Base-by-base conservation (phyloP, 78 protist species). In the Reticulomyxa filosa region DNA sequence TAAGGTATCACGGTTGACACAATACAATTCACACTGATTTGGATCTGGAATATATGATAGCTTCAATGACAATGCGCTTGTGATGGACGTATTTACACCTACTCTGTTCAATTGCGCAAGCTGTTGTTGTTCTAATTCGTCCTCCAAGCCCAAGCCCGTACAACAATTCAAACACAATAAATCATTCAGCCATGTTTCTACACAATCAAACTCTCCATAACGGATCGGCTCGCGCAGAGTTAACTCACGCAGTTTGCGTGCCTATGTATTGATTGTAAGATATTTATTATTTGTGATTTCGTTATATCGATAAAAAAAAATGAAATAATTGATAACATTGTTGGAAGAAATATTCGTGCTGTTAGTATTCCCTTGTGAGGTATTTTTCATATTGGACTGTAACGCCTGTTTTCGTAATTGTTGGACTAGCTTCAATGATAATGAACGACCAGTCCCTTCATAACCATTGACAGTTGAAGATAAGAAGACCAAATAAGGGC, bases 371-470 rank as follows among this genome's bases (percentile, higher is more conserved):
- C n/a, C n/a, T n/a, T n/a, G n/a, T n/a, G n/a, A n/a, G n/a, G n/a
- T n/a, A n/a, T n/a, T n/a, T n/a, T n/a, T n/a, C n/a, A n/a, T n/a
- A n/a, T n/a, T n/a, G n/a, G n/a, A n/a, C n/a, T n/a, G n/a, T n/a
- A n/a, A n/a, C 1, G 5, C 3, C 2, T 23, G 1, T 2, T 5
- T 3, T 36, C 97, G 73, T 29, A 96, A 78, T 48, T 92, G 81
- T 61, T 81, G 4, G 62, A 94, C 76, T 23, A 97, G 78, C 83
- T 97, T 97, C 70, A 97, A 76, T 13, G 95, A 79, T 17, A 97
- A 88, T 17, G 96, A 76, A 30, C 99, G 78, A 33, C 99, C 99
- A 1, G 99, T 97, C 46, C 99, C 99, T 65, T 96, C 99, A 61
- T 92, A 91, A 23, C 76, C 67, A 4, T 37, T 57, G 57, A 57